phyloP scores from a whole-genome alignment of 768 basidiomycete genomes.

The Lentinus brumalis region DNA sequence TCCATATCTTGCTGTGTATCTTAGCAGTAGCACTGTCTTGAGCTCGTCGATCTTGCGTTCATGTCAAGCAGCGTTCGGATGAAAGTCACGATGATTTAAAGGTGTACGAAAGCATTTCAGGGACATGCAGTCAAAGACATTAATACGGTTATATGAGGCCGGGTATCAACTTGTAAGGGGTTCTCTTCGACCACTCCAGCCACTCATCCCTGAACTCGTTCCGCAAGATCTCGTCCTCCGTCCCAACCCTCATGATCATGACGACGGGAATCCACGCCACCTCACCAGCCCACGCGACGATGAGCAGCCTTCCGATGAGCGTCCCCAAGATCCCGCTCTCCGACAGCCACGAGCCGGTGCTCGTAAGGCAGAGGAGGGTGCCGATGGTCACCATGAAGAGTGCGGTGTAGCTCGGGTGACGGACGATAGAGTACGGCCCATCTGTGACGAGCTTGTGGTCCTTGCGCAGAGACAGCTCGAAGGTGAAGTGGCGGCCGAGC shows the following conservation, averaged over 20 bases:
- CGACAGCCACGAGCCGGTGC: slow-evolving; percentile 13
- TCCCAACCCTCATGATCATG: slow-evolving; percentile 11
- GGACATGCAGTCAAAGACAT: not conserved
- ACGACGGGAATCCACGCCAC: slow-evolving; percentile 8
- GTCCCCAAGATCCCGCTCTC: slow-evolving; percentile 17
- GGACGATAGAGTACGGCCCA: slow-evolving; percentile 26
- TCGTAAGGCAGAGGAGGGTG: slow-evolving; percentile 8
- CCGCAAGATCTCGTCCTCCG: slow-evolving; percentile 19
- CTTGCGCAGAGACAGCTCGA: slow-evolving; percentile 21
- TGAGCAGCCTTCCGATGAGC: slow-evolving; percentile 4
- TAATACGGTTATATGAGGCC: not conserved
- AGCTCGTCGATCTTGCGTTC: too few species aligned
- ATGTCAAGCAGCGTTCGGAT: too few species aligned
- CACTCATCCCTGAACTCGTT: slow-evolving; percentile 19
- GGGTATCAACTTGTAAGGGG: slow-evolving; percentile 19
- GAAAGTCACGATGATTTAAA: too few species aligned
- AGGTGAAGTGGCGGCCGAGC: slow-evolving; percentile 25
- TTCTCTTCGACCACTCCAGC: slow-evolving; percentile 17
- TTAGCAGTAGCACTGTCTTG: too few species aligned
- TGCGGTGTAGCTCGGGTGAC: slow-evolving; percentile 28
- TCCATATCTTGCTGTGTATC: too few species aligned
- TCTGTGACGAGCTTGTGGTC: slow-evolving; percentile 23
- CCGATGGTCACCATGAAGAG: slow-evolving; percentile 17
- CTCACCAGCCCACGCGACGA: slow-evolving; percentile 12
- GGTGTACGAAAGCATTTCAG: too few species aligned